These are phyloP conservation scores for Cenchrus fungigraminus DNA, from an alignment of 176 grass and related monocot genomes.

Conservation along the genomic window DNA sequence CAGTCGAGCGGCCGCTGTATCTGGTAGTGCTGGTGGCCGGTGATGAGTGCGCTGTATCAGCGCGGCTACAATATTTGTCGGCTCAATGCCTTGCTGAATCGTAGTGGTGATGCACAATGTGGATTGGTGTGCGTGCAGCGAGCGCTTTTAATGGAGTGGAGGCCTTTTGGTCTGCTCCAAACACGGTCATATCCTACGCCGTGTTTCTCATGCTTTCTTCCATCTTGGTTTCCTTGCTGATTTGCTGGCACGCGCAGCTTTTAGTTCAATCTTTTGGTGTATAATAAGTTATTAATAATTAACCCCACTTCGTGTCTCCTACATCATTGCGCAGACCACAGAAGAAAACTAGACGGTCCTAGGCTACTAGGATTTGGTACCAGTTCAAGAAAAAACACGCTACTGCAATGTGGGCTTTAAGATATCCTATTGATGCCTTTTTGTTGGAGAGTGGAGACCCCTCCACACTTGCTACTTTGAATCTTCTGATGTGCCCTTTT, in stretches of 20 bases:
- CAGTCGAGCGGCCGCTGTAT: background rate
- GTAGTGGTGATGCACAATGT: background rate
- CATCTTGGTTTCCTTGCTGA: background rate
- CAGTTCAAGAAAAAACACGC: background rate
- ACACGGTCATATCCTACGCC: background rate
- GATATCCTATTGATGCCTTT: background rate
- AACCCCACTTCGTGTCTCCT: background rate
- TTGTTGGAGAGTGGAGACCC: background rate
- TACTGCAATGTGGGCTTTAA: background rate
- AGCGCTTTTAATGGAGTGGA: background rate
- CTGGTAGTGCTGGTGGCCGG: background rate
- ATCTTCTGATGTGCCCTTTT: background rate
- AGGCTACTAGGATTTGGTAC: background rate
- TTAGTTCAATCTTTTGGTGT: background rate
- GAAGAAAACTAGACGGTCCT: background rate
- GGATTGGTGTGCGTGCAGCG: background rate
- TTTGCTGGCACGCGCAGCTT: background rate
- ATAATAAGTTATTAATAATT: background rate
- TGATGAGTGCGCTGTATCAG: background rate
- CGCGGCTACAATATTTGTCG: background rate
- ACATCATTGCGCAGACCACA: background rate
- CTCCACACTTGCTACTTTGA: background rate
- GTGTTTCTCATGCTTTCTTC: background rate
- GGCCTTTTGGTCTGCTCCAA: background rate
- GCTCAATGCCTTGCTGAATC: background rate